A percentile compares a stretch with the other conserved stretches of the same genome.
Conservation (phyloP, 1,284 basidiomycete species). For the Entoloma clypeatum region DNA sequence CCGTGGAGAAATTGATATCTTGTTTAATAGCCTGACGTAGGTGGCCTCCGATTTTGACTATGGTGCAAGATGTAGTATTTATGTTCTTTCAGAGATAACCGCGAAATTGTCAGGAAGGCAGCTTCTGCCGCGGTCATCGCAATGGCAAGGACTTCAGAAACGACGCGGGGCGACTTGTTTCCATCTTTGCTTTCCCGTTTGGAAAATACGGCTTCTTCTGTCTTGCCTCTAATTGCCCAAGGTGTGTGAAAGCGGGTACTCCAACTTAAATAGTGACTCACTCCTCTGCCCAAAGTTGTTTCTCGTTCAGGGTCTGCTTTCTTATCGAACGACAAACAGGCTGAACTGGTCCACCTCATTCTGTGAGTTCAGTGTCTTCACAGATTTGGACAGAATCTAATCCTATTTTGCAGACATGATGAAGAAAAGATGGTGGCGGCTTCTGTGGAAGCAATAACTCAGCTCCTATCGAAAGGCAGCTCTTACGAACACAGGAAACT, state of each 20-base stretch:
- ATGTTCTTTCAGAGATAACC: slow-evolving; percentile 1
- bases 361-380: slow-evolving; percentile 4
- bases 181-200: slow-evolving; percentile 10
- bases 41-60: not conserved
- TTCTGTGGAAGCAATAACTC: slow-evolving; percentile 10
- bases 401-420: slow-evolving; percentile 3
- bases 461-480: slow-evolving; percentile 14
- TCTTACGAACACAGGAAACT: slow-evolving; percentile 11
- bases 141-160: slow-evolving; percentile 16
- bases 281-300: slow-evolving; percentile 7
- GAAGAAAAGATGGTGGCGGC: slow-evolving; percentile 7
- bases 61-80: not conserved
- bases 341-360: slow-evolving; percentile 12
- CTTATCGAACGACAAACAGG: slow-evolving; percentile 11
- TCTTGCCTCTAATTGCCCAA: slow-evolving; percentile 9
- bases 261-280: not conserved
- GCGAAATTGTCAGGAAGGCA: slow-evolving; percentile 8
- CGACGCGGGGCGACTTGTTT: slow-evolving; percentile 11
- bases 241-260: slow-evolving; percentile 5
- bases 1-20: slow-evolving; percentile 13
- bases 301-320: slow-evolving; percentile 15
- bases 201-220: slow-evolving; percentile 8
- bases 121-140: slow-evolving; percentile 9
- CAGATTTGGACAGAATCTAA: not conserved
- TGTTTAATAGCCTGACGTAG: slow-evolving; percentile 12